A percentile compares a stretch with the other conserved stretches of the same genome.
Evolutionary conservation across 2,329 filamentous ascomycete genomes (phyloP).

Genomic region (Colletotrichum noveboracense): DNA sequence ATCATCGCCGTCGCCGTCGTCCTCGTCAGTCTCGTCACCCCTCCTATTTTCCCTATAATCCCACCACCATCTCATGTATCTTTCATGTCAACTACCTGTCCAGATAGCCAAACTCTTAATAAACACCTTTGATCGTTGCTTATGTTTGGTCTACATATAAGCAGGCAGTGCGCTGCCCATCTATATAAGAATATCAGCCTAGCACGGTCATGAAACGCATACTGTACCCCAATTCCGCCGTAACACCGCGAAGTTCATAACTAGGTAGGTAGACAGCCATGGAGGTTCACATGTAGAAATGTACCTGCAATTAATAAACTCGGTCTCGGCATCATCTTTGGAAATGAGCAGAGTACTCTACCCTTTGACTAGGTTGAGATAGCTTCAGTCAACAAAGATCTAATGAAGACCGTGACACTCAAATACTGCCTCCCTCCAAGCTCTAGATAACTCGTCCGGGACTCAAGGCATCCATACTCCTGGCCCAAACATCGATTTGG

Average conservation of each 20-base stretch:
- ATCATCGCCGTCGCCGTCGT: too few relatives aligned
- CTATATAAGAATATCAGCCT: background rate
- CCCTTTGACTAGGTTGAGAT: background rate
- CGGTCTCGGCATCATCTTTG: too few relatives aligned
- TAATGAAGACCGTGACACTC: too few relatives aligned
- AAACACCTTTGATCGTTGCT: too few relatives aligned
- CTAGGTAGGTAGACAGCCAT: background rate
- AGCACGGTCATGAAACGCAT: background rate
- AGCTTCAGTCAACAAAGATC: background rate
- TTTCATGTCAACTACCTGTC: too few relatives aligned
- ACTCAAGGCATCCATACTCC: background rate
- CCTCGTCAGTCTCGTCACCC: fast-evolving
- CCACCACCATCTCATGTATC: fast-evolving
- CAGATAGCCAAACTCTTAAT: too few relatives aligned
- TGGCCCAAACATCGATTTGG: fast-evolving
- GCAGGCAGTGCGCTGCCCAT: too few relatives aligned
- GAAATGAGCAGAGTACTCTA: background rate
- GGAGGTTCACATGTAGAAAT: fast-evolving
- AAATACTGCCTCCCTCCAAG: fast-evolving
- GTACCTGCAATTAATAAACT: too few relatives aligned
- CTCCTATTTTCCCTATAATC: fast-evolving
- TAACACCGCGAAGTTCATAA: background rate
- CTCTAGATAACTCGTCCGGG: background rate
- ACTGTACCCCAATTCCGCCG: too few relatives aligned
- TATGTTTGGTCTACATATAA: too few relatives aligned